Evolutionary conservation across 306 rosid species (phyloP).

Genomic region (Casuarina equisetifolia): DNA sequence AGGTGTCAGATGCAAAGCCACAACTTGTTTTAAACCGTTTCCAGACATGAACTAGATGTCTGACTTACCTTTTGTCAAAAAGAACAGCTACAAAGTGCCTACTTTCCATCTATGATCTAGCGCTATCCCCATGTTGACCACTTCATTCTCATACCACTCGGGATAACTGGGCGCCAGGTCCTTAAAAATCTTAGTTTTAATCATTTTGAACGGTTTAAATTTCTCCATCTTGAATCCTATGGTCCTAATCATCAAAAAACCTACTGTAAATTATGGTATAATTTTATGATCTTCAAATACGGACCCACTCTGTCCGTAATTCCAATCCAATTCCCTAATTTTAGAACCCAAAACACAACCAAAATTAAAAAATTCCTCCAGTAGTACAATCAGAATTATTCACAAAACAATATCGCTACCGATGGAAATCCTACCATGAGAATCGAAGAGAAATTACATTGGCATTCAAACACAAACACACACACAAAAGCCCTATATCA

Average conservation of each 20-base stretch:
- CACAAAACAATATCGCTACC: background rate
- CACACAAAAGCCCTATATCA: background rate
- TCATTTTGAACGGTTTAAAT: too few species aligned
- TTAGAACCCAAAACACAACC: too few species aligned
- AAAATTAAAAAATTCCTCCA: background rate
- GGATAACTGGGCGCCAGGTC: too few species aligned
- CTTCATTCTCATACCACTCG: background rate
- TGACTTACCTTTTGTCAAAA: background rate
- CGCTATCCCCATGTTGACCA: background rate
- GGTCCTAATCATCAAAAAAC: too few species aligned
- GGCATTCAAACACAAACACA: background rate
- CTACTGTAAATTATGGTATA: too few species aligned
- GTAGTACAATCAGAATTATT: background rate
- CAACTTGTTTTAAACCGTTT: too few species aligned
- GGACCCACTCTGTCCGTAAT: background rate
- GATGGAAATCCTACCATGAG: background rate
- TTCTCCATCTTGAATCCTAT: too few species aligned
- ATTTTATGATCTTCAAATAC: too few species aligned
- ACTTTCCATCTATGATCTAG: background rate
- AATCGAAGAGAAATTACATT: background rate
- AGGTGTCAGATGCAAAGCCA: background rate
- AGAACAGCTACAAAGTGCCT: background rate
- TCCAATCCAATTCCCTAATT: background rate
- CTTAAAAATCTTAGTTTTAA: too few species aligned
- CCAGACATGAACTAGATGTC: too few species aligned